Evolutionary conservation across 495 filamentous ascomycete genomes (phyloP).

Genomic region (Cetradonia linearis): DNA sequence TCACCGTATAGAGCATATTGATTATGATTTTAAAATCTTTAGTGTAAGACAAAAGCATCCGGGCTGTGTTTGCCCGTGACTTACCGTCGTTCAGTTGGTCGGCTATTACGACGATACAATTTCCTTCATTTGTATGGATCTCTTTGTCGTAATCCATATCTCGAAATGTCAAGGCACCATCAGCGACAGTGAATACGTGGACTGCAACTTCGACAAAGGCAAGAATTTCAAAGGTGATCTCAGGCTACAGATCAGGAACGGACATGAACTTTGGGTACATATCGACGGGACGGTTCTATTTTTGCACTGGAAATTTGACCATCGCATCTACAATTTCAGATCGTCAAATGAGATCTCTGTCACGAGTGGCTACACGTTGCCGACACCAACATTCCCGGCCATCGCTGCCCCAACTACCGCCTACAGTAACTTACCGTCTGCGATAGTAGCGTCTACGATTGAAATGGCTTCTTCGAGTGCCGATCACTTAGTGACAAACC

Average conservation of each 20-base stretch:
- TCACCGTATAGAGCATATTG: background rate
- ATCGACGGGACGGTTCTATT: background rate
- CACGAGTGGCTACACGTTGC: background rate
- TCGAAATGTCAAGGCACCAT: background rate
- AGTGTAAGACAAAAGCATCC: background rate
- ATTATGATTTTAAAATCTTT: background rate
- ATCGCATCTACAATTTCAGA: background rate
- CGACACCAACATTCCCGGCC: background rate
- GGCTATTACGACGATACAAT: background rate
- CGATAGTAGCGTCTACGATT: background rate
- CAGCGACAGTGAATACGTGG: background rate
- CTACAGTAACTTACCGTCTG: background rate
- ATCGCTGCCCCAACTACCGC: background rate
- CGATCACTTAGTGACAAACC: background rate
- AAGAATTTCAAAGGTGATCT: background rate
- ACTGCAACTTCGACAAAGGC: slow-evolving; percentile 1
- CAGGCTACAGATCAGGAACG: background rate
- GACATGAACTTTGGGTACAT: background rate
- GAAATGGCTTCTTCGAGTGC: background rate
- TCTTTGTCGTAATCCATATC: background rate
- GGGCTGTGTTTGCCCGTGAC: no score
- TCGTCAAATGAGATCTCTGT: background rate
- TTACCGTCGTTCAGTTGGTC: background rate
- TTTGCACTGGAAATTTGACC: background rate
- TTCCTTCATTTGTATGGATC: background rate